Evolutionary conservation across 2,329 filamentous ascomycete genomes (phyloP).

Genomic region (Penicillium brevicompactum): DNA sequence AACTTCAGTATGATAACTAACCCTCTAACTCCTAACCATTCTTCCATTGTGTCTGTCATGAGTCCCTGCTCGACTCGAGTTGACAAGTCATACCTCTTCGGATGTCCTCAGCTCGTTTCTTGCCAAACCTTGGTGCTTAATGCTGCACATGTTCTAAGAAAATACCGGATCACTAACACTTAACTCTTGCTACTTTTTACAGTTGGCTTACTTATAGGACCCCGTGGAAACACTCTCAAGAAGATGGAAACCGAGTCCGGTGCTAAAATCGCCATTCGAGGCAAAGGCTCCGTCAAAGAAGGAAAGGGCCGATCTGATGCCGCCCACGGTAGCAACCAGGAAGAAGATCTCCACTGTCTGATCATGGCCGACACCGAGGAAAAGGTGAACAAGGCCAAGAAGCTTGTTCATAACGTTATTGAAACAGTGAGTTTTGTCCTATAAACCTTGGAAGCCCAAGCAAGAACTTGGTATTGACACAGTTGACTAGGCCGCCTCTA

Average conservation of each 20-base stretch:
- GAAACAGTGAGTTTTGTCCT: constrained; percentile 75
- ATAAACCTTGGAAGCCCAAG: not conserved
- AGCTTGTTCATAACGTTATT: constrained; percentile 97
- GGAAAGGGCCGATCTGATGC: constrained; percentile 98
- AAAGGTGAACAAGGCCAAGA: constrained; percentile 99
- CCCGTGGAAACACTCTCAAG: constrained; percentile 99
- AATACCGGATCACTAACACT: constrained; percentile 76
- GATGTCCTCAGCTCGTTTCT: constrained; percentile 45
- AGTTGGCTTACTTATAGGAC: constrained; percentile 99
- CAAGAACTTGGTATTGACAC: constrained; percentile 29
- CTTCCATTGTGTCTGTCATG: constrained; percentile 44
- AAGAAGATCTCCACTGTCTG: constrained; percentile 97
- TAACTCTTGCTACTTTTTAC: constrained; percentile 74
- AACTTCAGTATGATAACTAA: constrained; percentile 99
- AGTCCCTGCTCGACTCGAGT: constrained; percentile 48
- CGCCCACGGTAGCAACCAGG: constrained; percentile 98
- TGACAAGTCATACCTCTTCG: constrained; percentile 34
- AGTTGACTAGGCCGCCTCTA: constrained; percentile 79
- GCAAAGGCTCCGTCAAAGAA: constrained; percentile 99
- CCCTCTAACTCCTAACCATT: constrained; percentile 81
- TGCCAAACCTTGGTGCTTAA: constrained; percentile 44
- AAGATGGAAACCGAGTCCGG: constrained; percentile 98
- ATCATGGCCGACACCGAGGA: constrained; percentile 99
- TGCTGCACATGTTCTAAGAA: constrained; percentile 34
- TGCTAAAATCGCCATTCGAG: constrained; percentile 98